Evolutionary conservation across 1,284 basidiomycete species (phyloP), one percentile per base, ranked within the genome.

Genomic region (Amylostereum areolatum): DNA sequence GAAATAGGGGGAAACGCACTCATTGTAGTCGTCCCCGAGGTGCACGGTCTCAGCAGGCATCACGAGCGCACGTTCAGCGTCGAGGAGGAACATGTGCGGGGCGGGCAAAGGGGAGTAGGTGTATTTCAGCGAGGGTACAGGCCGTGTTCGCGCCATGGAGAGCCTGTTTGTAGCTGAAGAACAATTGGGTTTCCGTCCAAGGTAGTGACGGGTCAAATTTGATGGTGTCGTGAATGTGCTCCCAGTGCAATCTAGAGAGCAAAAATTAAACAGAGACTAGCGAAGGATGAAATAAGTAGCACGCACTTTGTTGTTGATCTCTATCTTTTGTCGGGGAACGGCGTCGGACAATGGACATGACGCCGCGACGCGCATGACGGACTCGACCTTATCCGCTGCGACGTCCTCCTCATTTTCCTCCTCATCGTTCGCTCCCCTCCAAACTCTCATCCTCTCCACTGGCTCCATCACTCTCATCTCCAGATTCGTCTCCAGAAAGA

Each of bases 161-260:
- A 1, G 95, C 93, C 67, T 98, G 92, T 67, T 97, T 97, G 75
- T 98, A 98, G 71, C 93, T 96, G 60, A 5, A 52, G 43, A 37
- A 24, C 46, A 28, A 43, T 37, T 12, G 45, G 9, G 18, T 92
- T 64, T 96, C 92, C 50, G 90, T 89, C 88, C 91, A 97, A 10
- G 88, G 78, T 48, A 91, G 66, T 53, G 81, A 80, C 42, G 83
- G 72, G 55, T 90, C 84, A 28, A 95, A 77, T 59, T 85, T 78
- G 45, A 96, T 88, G 11, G 78, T 75, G 54, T 91, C 83, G 33
- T 85, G 81, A 60, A 97, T 88, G 48, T 89, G 80, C 53, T 84
- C 79, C 52, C n/a, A 96, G 77, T 24, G 92, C 91, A 45, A 83
- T 74, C 91, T 95, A 56, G 6, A 48, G 18, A 39, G 43, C 30